Conservation (phyloP, 2,329 filamentous ascomycete species). For the Exserohilum turcica region DNA sequence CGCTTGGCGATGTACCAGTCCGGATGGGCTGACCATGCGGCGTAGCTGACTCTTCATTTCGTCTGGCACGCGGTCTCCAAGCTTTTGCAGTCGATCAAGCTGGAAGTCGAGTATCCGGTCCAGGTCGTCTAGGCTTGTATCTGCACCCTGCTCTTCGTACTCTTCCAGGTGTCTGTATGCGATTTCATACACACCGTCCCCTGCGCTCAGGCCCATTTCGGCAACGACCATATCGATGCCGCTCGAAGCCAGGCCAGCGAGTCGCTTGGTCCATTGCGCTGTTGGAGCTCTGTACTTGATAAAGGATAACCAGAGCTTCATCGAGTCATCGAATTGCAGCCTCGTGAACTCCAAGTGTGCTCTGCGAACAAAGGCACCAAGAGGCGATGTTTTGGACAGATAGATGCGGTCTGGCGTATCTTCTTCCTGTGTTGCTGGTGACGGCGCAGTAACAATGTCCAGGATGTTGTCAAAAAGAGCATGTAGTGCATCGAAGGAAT, state of each 20-base stretch:
- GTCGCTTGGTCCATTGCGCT: constrained; percentile 61
- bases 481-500: constrained; percentile 81
- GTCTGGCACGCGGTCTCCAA: constrained; percentile 77
- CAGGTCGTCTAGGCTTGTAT: constrained; percentile 76
- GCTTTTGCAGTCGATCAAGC: constrained; percentile 84
- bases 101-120: constrained; percentile 85
- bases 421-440: constrained; percentile 28
- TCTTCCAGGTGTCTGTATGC: constrained; percentile 57
- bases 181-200: constrained; percentile 55
- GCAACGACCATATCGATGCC: constrained; percentile 66
- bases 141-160: constrained; percentile 46
- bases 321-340: constrained; percentile 77
- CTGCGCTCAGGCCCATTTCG: constrained; percentile 61
- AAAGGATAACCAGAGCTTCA: constrained; percentile 81
- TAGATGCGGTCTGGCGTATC: constrained; percentile 55
- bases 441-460: constrained; percentile 60
- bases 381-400: constrained; percentile 74
- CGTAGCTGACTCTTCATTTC: constrained; percentile 74
- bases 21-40: constrained; percentile 68
- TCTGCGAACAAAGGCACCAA: constrained; percentile 80
- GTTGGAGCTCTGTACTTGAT: constrained; percentile 80
- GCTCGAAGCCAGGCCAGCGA: constrained; percentile 35
- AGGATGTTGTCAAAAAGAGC: constrained; percentile 70
- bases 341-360: constrained; percentile 79
- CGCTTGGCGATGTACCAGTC: constrained; percentile 71